Conservation (phyloP, 2,329 filamentous ascomycete species). For the Botryotinia narcissicola region DNA sequence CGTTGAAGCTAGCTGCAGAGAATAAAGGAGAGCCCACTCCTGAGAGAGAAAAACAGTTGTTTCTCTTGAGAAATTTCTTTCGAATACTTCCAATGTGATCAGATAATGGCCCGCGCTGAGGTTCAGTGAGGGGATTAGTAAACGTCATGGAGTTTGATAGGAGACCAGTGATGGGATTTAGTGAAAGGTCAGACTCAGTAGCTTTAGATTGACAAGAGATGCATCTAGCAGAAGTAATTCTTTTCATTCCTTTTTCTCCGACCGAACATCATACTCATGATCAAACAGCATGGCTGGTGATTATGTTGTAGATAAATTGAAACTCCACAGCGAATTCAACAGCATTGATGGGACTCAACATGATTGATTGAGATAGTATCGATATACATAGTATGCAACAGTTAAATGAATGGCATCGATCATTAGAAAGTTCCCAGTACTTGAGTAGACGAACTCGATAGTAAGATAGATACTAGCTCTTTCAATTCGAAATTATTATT, state of each 20-base stretch:
- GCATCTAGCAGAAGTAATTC: background rate
- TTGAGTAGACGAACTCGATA: background rate
- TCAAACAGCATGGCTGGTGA: background rate
- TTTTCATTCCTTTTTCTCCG: background rate
- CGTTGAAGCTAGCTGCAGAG: background rate
- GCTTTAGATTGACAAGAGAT: background rate
- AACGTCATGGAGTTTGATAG: background rate
- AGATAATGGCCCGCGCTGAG: background rate
- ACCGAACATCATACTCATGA: background rate
- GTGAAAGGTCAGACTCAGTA: background rate
- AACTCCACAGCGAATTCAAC: background rate
- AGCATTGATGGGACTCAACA: no score
- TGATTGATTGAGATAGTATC: no score
- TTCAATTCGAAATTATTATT: background rate
- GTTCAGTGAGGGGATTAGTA: background rate
- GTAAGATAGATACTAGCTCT: background rate
- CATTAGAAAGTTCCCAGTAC: background rate
- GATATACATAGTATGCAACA: no score
- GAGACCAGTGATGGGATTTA: background rate
- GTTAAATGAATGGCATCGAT: background rate
- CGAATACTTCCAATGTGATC: background rate
- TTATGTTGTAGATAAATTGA: background rate
- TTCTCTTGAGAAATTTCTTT: background rate
- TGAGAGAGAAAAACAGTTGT: background rate
- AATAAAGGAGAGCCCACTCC: background rate